Evolutionary conservation across 169 alveolate genomes (phyloP).

Genomic region (Eimeria sp.): DNA sequence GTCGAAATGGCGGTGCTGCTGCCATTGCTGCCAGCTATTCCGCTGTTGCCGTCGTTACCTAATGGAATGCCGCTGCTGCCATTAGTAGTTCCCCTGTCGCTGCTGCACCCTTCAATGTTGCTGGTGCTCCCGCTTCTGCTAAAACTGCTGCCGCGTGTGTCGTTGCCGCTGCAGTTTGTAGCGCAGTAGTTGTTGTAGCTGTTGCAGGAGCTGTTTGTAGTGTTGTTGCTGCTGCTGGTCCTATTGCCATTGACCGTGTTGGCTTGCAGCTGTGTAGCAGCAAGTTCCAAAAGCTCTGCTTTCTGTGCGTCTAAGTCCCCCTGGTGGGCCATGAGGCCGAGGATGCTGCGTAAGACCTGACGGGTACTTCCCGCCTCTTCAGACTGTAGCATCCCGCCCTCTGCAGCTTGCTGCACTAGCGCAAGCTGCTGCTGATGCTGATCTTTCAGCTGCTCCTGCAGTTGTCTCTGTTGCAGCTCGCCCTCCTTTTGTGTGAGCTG

Average conservation of each 20-base stretch:
- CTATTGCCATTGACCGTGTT: neutral
- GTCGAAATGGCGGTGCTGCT: neutral
- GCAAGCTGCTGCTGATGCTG: slow-evolving; percentile 37
- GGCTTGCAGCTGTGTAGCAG: slow-evolving; percentile 1
- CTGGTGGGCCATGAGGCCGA: slow-evolving; percentile 24
- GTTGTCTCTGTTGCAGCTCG: neutral
- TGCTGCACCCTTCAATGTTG: neutral
- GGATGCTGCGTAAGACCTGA: neutral
- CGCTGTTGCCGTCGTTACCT: neutral
- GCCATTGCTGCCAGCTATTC: neutral
- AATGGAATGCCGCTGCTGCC: neutral
- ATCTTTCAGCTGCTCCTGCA: neutral
- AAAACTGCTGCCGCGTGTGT: neutral
- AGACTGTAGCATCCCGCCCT: neutral
- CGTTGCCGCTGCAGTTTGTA: neutral
- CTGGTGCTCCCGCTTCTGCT: neutral
- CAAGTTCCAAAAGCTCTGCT: neutral
- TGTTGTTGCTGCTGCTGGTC: neutral
- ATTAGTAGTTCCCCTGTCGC: neutral
- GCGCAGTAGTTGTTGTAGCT: neutral
- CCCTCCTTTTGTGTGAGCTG: slow-evolving; percentile 1
- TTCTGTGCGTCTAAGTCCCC: neutral
- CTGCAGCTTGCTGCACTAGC: neutral
- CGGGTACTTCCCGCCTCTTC: neutral
- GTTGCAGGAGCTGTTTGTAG: neutral